Conservation (phyloP, 805 yeast genomes). For the Metschnikowia lachancei region DNA sequence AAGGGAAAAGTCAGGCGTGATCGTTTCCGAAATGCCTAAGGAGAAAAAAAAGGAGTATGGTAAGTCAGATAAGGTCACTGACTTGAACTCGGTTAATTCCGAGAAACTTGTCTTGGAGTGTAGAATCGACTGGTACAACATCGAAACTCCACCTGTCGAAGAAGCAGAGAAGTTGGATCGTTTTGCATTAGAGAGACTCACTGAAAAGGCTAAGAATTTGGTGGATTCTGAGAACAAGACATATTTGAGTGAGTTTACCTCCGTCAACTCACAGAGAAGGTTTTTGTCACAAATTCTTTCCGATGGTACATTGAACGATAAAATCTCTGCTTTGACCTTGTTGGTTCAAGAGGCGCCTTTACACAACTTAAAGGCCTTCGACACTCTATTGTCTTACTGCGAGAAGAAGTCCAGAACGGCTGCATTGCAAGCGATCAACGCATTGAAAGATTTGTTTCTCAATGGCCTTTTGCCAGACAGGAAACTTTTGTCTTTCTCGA, state of each 20-base stretch:
- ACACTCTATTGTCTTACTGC: slow-evolving; percentile 72
- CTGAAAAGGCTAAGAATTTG: slow-evolving; percentile 61
- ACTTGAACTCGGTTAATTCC: slow-evolving; percentile 50
- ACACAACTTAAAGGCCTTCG: slow-evolving; percentile 82
- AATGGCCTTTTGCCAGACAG: slow-evolving; percentile 85
- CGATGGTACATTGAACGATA: slow-evolving; percentile 92
- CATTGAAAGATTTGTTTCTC: slow-evolving; percentile 82
- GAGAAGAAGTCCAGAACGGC: slow-evolving; percentile 92
- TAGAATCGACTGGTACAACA: slow-evolving; percentile 73
- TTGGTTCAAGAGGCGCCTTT: slow-evolving; percentile 93
- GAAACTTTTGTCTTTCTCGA: slow-evolving; percentile 74
- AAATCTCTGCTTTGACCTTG: slow-evolving; percentile 89
- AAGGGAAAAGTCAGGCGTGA: slow-evolving; percentile 19
- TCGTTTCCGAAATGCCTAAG: slow-evolving; percentile 21
- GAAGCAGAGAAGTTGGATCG: slow-evolving; percentile 42
- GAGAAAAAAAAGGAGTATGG: slow-evolving; percentile 11
- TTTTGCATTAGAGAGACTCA: slow-evolving; percentile 58
- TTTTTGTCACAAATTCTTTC: slow-evolving; percentile 85
- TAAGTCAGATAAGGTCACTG: slow-evolving; percentile 28
- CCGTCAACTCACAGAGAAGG: slow-evolving; percentile 76
- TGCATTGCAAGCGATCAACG: slow-evolving; percentile 84
- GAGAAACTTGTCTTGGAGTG: slow-evolving; percentile 58
- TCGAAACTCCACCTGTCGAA: slow-evolving; percentile 33
- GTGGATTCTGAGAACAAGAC: slow-evolving; percentile 67
- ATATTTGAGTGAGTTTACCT: slow-evolving; percentile 71